A percentile compares a stretch with the other conserved stretches of the same genome.
phyloP scores from a whole-genome alignment of 208 protist species.

The Leishmania amazonensis region DNA sequence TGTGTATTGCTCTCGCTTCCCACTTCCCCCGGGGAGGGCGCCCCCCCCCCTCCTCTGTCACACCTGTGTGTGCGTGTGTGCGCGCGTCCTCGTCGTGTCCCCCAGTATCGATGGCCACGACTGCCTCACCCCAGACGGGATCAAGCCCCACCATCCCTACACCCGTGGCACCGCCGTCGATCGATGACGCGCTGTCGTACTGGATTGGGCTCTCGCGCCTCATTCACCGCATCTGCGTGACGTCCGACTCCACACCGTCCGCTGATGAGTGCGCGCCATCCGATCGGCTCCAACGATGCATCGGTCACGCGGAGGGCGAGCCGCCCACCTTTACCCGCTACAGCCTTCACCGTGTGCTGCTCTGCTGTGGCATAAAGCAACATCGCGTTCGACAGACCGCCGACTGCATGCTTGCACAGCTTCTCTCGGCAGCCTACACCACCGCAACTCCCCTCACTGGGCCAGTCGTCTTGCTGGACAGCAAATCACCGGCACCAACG shows the following conservation, averaged over 20 bases:
- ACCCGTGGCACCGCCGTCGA: constrained; percentile 1
- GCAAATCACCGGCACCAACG: background rate
- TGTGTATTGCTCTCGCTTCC: background rate
- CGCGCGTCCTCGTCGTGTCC: background rate
- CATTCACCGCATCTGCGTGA: constrained; percentile 19
- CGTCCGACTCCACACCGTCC: background rate
- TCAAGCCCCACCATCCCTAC: background rate
- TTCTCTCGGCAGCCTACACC: constrained; percentile 28
- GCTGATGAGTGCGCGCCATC: background rate
- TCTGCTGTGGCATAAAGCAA: constrained; percentile 63
- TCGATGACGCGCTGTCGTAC: constrained; percentile 17
- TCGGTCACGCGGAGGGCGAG: background rate
- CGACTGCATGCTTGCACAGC: constrained; percentile 33
- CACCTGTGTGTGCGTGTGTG: background rate
- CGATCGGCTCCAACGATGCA: background rate
- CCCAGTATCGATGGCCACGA: background rate
- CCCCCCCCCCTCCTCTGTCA: background rate
- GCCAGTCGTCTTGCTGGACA: background rate
- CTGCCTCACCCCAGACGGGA: background rate
- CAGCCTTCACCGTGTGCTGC: constrained; percentile 20
- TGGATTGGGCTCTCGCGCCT: constrained; percentile 24
- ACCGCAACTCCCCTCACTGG: background rate
- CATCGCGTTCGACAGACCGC: constrained; percentile 35
- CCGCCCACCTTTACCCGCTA: constrained; percentile 12
- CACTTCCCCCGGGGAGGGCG: background rate